These are phyloP conservation scores for Pyricularia grisea DNA, from an alignment of 2,329 filamentous ascomycete species.

Conservation along the genomic window DNA sequence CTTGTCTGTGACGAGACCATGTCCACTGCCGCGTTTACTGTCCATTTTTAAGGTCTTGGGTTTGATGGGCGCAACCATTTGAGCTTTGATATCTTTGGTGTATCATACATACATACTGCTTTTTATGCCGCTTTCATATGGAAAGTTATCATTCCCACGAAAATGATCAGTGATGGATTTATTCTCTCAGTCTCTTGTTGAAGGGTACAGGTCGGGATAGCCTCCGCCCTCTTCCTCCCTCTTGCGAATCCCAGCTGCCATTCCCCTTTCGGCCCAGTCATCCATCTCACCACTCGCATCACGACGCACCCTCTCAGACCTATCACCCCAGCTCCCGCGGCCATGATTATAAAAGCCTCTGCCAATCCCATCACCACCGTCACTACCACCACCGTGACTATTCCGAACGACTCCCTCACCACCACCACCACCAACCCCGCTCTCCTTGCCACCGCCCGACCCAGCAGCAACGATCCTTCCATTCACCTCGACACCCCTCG, in stretches of 20 bases:
- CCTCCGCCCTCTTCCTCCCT: neutral
- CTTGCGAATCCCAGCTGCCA: slow-evolving; percentile 7
- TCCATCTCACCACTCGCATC: slow-evolving; percentile 8
- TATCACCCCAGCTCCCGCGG: neutral
- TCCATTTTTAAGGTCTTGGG: neutral
- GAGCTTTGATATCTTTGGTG: neutral
- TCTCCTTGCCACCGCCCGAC: slow-evolving; percentile 13
- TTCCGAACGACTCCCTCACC: neutral
- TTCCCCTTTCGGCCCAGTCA: slow-evolving; percentile 14
- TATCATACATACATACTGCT: neutral
- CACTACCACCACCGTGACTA: neutral
- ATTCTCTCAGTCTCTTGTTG: neutral
- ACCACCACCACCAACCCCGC: neutral
- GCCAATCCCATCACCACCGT: neutral
- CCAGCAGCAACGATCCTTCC: slow-evolving; percentile 28
- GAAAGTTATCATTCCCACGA: neutral
- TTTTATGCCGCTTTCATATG: neutral
- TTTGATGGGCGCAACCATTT: neutral
- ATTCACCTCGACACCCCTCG: slow-evolving; percentile 38
- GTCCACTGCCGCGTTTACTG: neutral
- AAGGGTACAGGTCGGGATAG: neutral
- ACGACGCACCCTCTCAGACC: neutral
- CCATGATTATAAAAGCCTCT: neutral
- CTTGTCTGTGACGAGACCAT: neutral
- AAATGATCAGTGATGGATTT: neutral